Percentiles rank a stretch among this genome's conserved stretches.
These are phyloP conservation scores for Apiospora saccharicola DNA, from an alignment of 2,329 filamentous ascomycete species.

Conservation along the genomic window DNA sequence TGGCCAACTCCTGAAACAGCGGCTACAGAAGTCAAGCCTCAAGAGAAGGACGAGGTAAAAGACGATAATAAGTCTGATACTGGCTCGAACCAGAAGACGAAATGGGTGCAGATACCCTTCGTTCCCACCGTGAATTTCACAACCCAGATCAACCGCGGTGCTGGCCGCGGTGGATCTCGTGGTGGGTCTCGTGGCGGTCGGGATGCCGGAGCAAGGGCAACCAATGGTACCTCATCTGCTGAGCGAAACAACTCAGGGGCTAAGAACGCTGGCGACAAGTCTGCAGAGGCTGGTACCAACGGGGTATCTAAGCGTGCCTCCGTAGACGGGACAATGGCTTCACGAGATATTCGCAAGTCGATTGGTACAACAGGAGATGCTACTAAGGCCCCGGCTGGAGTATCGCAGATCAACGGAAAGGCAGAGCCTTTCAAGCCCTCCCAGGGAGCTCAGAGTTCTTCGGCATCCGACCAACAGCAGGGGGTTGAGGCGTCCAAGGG, in stretches of 20 bases:
- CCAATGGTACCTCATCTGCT: conserved; percentile 29
- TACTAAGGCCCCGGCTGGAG: conserved; percentile 46
- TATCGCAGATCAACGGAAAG: conserved; percentile 24
- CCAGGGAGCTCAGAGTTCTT: conserved; percentile 3
- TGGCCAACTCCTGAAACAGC: conserved; percentile 93
- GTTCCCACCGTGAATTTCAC: conserved; percentile 87
- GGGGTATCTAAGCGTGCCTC: conserved; percentile 52
- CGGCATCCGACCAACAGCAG: conserved; percentile 22
- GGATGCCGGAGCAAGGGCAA: conserved; percentile 34
- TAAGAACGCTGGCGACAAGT: conserved; percentile 6
- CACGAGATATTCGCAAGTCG: conserved; percentile 57
- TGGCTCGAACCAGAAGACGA: conserved; percentile 70
- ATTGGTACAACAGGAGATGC: conserved; percentile 46
- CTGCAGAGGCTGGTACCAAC: not conserved
- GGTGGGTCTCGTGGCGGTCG: conserved; percentile 41
- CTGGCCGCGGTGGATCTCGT: conserved; percentile 55
- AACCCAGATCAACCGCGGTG: conserved; percentile 73
- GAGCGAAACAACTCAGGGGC: conserved; percentile 14
- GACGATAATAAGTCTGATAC: conserved; percentile 64
- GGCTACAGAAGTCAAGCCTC: conserved; percentile 79
- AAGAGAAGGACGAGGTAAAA: conserved; percentile 66
- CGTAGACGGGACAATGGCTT: conserved; percentile 46
- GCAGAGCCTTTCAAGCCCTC: conserved; percentile 21
- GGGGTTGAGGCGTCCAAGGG: not conserved
- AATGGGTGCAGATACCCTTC: conserved; percentile 85